Percentiles rank a stretch among this genome's conserved stretches.
phyloP scores from a whole-genome alignment of 78 protist genomes.

The Pelomyxa schiedti region DNA sequence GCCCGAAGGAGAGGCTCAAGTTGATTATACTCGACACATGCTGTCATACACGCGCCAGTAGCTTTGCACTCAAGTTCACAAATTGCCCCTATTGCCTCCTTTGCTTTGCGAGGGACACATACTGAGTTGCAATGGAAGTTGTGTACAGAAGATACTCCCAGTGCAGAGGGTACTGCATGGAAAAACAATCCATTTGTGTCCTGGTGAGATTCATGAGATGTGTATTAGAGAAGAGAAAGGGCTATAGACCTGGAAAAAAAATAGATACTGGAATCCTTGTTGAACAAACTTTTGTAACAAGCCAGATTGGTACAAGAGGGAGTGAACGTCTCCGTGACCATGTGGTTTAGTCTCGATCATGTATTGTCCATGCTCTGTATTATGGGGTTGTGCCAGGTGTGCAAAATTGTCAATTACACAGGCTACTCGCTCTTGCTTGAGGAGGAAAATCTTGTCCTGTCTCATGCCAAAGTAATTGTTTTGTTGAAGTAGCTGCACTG shows the following conservation, averaged over 20 bases:
- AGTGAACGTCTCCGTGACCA: constrained; percentile 68
- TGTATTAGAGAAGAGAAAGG: too few relatives aligned
- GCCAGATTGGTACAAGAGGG: constrained; percentile 17
- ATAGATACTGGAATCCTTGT: not conserved
- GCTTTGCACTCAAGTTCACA: not conserved
- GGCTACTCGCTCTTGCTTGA: constrained; percentile 30
- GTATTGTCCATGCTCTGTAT: too few relatives aligned
- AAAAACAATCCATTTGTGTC: constrained; percentile 49
- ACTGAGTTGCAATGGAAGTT: not conserved
- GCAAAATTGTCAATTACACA: constrained; percentile 5
- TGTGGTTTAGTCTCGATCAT: constrained; percentile 37
- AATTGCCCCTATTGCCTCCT: constrained; percentile 17
- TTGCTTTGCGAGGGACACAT: not conserved
- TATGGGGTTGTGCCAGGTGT: not conserved
- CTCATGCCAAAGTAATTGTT: constrained; percentile 7
- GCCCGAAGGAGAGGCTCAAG: constrained; percentile 33
- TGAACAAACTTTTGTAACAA: not conserved
- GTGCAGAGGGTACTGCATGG: constrained; percentile 1
- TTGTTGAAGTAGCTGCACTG: not conserved
- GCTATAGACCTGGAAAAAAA: constrained; percentile 29
- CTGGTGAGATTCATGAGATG: too few relatives aligned
- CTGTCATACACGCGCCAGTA: not conserved
- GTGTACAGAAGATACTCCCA: constrained; percentile 2
- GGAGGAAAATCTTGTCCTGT: not conserved
- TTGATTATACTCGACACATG: constrained; percentile 50